phyloP scores from a whole-genome alignment of 768 basidiomycete genomes.

The Lentinula aciculospora region DNA sequence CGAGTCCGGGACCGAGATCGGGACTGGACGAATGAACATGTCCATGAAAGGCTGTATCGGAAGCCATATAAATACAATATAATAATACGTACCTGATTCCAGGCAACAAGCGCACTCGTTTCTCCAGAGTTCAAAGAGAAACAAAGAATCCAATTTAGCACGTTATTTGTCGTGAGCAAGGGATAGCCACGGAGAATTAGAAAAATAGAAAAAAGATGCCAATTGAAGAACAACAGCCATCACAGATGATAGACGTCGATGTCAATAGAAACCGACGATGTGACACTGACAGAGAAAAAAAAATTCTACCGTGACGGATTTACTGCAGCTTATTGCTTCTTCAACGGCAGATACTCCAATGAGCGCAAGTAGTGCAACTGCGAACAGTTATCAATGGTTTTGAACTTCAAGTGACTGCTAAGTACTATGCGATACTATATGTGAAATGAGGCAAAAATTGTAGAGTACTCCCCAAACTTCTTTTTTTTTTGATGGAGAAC shows the following conservation, averaged over 20 bases:
- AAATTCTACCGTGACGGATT: no score
- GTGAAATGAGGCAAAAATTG: neutral
- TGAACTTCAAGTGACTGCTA: no score
- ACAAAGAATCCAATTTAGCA: neutral
- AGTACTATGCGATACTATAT: neutral
- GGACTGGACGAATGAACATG: no score
- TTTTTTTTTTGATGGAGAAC: neutral
- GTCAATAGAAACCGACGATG: neutral
- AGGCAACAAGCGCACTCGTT: no score
- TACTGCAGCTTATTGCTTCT: no score
- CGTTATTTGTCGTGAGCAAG: neutral
- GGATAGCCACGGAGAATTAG: neutral
- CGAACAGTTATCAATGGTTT: no score
- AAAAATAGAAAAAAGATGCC: neutral
- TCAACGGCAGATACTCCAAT: neutral
- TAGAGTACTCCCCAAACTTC: neutral
- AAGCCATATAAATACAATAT: no score
- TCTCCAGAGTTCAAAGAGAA: no score
- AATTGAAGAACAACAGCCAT: neutral
- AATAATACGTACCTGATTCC: no score
- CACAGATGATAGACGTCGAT: neutral
- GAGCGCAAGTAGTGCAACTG: neutral
- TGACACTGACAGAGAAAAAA: no score
- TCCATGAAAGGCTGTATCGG: no score
- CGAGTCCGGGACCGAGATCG: no score